Base-by-base conservation (phyloP, 305 asterid genomes). In the Stenogyne calaminthoides region DNA sequence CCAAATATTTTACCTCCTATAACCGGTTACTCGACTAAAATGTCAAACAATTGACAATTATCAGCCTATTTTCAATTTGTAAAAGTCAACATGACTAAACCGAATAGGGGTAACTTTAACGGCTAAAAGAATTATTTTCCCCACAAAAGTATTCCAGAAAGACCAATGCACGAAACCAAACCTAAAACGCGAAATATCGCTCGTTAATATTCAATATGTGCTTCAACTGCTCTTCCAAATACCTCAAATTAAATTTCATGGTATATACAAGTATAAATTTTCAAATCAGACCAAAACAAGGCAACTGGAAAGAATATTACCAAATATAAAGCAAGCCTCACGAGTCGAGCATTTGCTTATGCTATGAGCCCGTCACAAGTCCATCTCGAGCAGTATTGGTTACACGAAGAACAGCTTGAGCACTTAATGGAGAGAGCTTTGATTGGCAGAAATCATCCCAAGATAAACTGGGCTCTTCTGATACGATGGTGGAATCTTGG, bases 401-500 rank as follows among this genome's bases (percentile, higher is more conserved):
- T 70, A 82, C 97, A 64, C 98, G 98, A 77, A 91, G 89, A 42
- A 93, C 98, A 64, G 98, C 96, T 81, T 89, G 97, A 69, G 96
- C 98, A 57, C 85, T 87, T 67, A 91, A 77, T 34, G 96, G 93
- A 14, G 96, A 88, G 74, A 93, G 96, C 80, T 89, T 93, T 39
- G 97, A 86, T 67, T 83, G 95, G 76, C 98, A 93, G 69, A 93
- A 89, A 44, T 83, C 80, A 77, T 93, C 97, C 98, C 98, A 93
- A 49, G 98, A 83, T 14, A 51, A 42, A 36, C 71, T 77, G 18
- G 84, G 77, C 36, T 81, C 88, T 47, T 86, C 91, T 7, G 83
- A 44, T 55, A 34, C 82, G 20, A 16, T 80, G 62, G 70, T 36
- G 44, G 81, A 76, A 67, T 72, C 79, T 39, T 70, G 78, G 72